phyloP scores from a whole-genome alignment of 164 flowering plant species.

The Sextonia rubra region DNA sequence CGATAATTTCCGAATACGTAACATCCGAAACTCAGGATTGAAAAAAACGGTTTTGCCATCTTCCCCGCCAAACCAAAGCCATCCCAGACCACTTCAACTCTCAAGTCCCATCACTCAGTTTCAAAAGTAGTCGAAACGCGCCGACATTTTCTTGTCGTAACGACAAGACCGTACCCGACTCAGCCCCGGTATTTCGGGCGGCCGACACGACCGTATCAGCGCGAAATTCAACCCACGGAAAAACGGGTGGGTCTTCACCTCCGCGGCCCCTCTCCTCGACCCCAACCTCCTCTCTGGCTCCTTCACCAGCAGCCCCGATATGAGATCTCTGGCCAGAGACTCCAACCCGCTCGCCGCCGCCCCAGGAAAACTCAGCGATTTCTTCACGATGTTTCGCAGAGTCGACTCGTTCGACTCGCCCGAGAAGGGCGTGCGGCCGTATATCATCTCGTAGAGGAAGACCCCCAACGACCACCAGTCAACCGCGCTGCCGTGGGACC shows the following conservation, averaged over 20 bases:
- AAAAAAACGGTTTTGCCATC: no score
- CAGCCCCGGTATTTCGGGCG: conserved; percentile 52
- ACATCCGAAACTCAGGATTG: no score
- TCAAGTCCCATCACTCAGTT: no score
- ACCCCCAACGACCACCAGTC: conserved; percentile 96
- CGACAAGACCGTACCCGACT: conserved; percentile 19
- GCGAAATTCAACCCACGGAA: conserved; percentile 68
- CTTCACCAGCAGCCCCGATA: conserved; percentile 47
- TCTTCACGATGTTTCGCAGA: conserved; percentile 51
- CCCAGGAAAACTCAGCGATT: conserved; percentile 47
- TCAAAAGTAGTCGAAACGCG: conserved; percentile 8
- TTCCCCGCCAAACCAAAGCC: no score
- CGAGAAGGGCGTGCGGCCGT: conserved; percentile 76
- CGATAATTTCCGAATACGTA: no score
- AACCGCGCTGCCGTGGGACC: conserved; percentile 76
- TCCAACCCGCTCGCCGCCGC: conserved; percentile 28
- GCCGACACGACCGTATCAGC: conserved; percentile 49
- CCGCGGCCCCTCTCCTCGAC: conserved; percentile 68
- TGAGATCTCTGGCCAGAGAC: conserved; percentile 49
- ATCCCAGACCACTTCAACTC: no score
- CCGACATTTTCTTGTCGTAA: neutral
- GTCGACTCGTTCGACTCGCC: conserved; percentile 55
- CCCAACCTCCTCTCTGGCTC: conserved; percentile 68
- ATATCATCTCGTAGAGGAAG: conserved; percentile 77
- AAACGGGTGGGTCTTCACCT: conserved; percentile 72